phyloP scores from a whole-genome alignment of 768 basidiomycete species.

The Podaxis carcinomalis region DNA sequence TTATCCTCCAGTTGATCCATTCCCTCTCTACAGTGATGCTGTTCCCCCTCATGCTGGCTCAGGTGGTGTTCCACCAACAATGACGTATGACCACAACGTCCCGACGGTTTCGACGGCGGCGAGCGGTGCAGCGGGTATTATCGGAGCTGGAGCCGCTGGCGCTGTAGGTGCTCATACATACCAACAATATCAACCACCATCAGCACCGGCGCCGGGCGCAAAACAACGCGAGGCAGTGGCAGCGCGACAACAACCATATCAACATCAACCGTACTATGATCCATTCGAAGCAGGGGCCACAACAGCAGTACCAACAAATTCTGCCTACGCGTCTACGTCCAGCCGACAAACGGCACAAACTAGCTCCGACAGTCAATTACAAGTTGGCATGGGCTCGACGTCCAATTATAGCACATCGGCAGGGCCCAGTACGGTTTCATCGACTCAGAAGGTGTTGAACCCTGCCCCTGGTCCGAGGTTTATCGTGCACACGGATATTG shows the following conservation, averaged over 20 bases:
- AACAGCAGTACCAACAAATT: neutral
- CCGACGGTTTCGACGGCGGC: neutral
- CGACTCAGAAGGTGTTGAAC: neutral
- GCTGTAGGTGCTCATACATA: neutral
- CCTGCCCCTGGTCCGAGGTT: slow-evolving; percentile 13
- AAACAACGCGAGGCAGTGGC: neutral
- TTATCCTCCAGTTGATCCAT: neutral
- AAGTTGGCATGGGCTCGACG: neutral
- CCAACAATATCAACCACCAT: neutral
- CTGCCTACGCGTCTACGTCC: neutral
- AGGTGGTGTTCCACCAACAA: neutral
- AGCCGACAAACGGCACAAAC: neutral
- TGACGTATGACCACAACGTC: neutral
- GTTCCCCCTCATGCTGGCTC: neutral
- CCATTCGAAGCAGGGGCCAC: neutral
- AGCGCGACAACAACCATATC: neutral
- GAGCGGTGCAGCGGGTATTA: neutral
- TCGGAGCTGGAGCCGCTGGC: neutral
- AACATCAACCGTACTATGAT: slow-evolving; percentile 4
- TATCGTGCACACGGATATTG: slow-evolving; percentile 26
- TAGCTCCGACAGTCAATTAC: neutral
- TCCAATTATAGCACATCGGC: neutral
- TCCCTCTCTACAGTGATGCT: slow-evolving; percentile 1
- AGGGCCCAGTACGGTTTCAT: neutral
- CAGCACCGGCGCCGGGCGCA: neutral